Evolutionary conservation across 257 asterid species (phyloP).

Genomic region (Solanum dulcamara): DNA sequence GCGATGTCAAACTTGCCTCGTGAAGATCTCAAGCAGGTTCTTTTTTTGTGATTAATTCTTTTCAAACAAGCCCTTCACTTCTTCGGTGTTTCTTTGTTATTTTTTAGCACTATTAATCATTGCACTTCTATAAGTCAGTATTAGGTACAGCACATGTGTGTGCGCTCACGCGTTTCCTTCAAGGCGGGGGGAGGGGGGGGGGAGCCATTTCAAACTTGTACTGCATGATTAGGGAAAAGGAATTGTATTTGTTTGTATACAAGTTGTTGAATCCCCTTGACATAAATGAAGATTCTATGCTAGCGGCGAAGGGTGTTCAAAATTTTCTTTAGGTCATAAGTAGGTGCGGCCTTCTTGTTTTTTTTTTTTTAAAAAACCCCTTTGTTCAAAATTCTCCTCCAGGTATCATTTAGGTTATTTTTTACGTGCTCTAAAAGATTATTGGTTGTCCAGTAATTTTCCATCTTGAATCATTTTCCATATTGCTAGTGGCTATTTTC

Average conservation of each 20-base stretch:
- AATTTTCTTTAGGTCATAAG: background rate
- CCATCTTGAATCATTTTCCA: background rate
- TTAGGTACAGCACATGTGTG: background rate
- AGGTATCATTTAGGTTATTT: background rate
- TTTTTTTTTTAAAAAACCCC: no score
- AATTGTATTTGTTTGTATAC: background rate
- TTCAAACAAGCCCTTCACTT: background rate
- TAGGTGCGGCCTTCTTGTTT: no score
- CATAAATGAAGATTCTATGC: background rate
- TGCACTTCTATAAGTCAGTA: background rate
- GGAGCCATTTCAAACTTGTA: background rate
- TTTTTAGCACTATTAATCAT: background rate
- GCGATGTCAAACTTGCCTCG: constrained; percentile 80
- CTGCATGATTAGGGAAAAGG: background rate
- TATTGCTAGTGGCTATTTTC: no score
- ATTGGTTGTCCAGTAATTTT: background rate
- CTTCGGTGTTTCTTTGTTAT: background rate
- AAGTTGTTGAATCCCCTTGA: background rate
- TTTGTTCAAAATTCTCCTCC: background rate
- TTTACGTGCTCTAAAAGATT: background rate
- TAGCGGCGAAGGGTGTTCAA: background rate
- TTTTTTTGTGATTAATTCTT: background rate
- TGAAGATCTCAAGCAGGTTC: constrained; percentile 85
- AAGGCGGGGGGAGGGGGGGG: background rate
- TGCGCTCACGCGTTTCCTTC: background rate